Evolutionary conservation across 805 yeast genomes (phyloP).

Genomic region (Metschnikowia continentalis): DNA sequence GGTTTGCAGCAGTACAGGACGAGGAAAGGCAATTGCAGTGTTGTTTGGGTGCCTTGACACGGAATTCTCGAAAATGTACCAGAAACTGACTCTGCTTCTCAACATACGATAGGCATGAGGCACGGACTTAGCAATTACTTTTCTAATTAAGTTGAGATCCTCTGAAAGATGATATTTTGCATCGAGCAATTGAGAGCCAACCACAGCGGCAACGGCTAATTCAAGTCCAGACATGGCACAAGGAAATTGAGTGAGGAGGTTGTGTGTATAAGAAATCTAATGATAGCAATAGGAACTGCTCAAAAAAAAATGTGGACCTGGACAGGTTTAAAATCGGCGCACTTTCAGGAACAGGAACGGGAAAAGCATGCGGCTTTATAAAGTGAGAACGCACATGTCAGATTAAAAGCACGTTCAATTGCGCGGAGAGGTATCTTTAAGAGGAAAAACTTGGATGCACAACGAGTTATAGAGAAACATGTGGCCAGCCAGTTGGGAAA

Average conservation of each 20-base stretch:
- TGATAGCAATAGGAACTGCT: neutral
- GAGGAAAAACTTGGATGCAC: neutral
- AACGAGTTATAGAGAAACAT: neutral
- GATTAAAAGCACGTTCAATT: conserved; percentile 1
- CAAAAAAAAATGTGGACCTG: neutral
- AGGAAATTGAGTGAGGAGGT: neutral
- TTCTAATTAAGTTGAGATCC: conserved; percentile 51
- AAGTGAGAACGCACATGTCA: conserved; percentile 1
- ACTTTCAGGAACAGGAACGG: neutral
- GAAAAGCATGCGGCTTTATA: conserved; percentile 2
- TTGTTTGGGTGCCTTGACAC: conserved; percentile 47
- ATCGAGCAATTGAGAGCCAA: conserved; percentile 45
- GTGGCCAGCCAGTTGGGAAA: neutral
- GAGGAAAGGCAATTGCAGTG: conserved; percentile 61
- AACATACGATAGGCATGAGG: conserved; percentile 37
- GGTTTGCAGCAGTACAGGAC: conserved; percentile 34
- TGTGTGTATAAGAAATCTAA: neutral
- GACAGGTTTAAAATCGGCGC: neutral
- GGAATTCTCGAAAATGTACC: conserved; percentile 65
- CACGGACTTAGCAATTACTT: conserved; percentile 36
- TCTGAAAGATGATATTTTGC: conserved; percentile 45
- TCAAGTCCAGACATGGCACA: conserved; percentile 32
- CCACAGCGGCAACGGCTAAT: conserved; percentile 38
- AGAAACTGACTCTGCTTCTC: conserved; percentile 51
- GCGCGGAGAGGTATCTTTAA: neutral